Conservation (phyloP, 768 basidiomycete species). For the Psilocybe sp. region DNA sequence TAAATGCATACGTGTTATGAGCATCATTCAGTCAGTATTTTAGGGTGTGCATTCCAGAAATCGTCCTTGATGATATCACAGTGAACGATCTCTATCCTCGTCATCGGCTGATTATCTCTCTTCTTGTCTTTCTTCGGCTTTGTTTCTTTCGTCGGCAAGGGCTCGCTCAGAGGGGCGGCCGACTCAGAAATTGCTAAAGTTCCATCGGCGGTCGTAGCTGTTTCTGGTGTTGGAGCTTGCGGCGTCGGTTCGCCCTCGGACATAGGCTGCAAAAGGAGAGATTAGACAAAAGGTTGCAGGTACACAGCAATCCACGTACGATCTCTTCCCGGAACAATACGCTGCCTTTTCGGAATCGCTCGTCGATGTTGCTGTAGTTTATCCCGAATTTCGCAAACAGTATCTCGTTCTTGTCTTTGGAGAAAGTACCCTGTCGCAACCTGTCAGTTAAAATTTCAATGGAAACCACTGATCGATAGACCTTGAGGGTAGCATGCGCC, state of each 20-base stretch:
- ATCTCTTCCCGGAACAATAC: conserved; percentile 65
- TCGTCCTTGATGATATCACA: conserved; percentile 81
- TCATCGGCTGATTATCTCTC: conserved; percentile 33
- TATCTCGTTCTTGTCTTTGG: conserved; percentile 90
- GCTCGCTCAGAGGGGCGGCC: neutral
- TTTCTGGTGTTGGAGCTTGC: neutral
- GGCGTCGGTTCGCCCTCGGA: neutral
- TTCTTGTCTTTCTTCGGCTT: conserved; percentile 16
- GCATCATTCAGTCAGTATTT: conserved; percentile 38
- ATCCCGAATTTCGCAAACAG: conserved; percentile 78
- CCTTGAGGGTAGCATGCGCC: conserved; percentile 79
- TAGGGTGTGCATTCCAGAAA: conserved; percentile 71
- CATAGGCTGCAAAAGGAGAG: neutral
- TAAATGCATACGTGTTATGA: neutral
- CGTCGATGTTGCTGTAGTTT: conserved; percentile 81
- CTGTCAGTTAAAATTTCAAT: neutral
- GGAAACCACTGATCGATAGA: conserved; percentile 23
- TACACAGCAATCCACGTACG: neutral
- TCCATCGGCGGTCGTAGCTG: neutral
- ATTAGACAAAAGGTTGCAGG: neutral
- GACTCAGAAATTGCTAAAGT: neutral
- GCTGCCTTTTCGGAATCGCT: conserved; percentile 82
- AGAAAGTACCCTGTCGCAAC: conserved; percentile 71
- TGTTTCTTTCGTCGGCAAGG: conserved; percentile 9
- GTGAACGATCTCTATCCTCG: conserved; percentile 59